Percentiles rank a stretch among this genome's conserved stretches.
phyloP scores from a whole-genome alignment of 2,329 filamentous ascomycete genomes.

The Colletotrichum costaricense region DNA sequence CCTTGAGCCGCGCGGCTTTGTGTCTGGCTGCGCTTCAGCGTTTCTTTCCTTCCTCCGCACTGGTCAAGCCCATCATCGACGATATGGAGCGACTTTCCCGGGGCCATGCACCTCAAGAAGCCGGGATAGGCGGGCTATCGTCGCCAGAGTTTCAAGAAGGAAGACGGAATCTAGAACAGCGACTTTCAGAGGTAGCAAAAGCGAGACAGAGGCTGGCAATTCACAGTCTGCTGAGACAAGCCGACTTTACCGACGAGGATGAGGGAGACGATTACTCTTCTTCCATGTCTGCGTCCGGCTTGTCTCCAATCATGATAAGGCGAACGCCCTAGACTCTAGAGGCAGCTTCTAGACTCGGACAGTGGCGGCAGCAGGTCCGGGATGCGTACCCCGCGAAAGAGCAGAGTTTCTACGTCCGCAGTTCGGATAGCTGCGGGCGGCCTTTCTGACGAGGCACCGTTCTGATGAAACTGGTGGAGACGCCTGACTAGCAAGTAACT shows the following conservation, averaged over 20 bases:
- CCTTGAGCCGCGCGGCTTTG: slow-evolving; percentile 41
- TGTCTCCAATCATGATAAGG: slow-evolving; percentile 14
- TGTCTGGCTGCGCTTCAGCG: slow-evolving; percentile 41
- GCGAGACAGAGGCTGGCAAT: slow-evolving; percentile 41
- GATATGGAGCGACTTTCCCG: slow-evolving; percentile 37
- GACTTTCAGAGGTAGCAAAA: slow-evolving; percentile 38
- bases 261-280: slow-evolving; percentile 33
- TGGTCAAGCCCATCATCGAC: slow-evolving; percentile 42
- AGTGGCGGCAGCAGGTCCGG: not conserved
- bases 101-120: slow-evolving; percentile 1
- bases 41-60: slow-evolving; percentile 41
- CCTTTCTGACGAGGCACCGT: not conserved
- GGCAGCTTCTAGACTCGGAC: not conserved
- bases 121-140: slow-evolving; percentile 36
- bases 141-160: slow-evolving; percentile 21
- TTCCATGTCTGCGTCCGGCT: not conserved
- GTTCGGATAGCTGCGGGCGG: not conserved
- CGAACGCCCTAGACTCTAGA: slow-evolving; percentile 1
- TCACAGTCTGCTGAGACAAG: slow-evolving; percentile 43
- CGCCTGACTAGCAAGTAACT: no score
- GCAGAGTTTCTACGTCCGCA: not conserved
- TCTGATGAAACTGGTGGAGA: not conserved
- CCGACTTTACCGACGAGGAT: slow-evolving; percentile 41
- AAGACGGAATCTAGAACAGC: slow-evolving; percentile 12
- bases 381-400: not conserved